Conservation (phyloP, 1,284 basidiomycete species). For the Gastroboletus turbinatus region DNA sequence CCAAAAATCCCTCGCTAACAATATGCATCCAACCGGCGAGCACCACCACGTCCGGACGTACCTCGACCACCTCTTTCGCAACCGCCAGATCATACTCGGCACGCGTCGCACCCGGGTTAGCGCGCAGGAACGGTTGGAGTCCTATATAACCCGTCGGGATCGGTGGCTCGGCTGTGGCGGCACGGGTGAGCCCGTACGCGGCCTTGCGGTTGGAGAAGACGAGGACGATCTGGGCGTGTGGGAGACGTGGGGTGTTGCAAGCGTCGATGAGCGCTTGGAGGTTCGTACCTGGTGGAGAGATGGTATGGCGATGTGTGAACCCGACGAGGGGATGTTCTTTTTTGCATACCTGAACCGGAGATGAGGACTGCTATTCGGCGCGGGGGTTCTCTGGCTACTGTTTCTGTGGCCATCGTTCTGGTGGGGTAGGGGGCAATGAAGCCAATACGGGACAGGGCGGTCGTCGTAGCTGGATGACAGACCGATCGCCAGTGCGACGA, state of each 20-base stretch:
- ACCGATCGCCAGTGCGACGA: not conserved
- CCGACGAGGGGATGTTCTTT: not conserved
- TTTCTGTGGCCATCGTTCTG: constrained; percentile 9
- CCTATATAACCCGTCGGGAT: constrained; percentile 86
- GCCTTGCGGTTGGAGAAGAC: constrained; percentile 94
- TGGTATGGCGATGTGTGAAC: constrained; percentile 1
- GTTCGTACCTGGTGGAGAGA: constrained; percentile 72
- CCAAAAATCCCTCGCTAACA: constrained; percentile 58
- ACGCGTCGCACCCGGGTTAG: constrained; percentile 71
- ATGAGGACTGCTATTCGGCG: constrained; percentile 66
- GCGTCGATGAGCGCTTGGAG: constrained; percentile 96
- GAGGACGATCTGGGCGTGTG: constrained; percentile 70
- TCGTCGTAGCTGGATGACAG: constrained; percentile 8
- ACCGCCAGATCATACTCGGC: constrained; percentile 88
- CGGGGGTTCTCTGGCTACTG: not conserved
- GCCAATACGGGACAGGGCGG: constrained; percentile 8
- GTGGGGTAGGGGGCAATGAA: not conserved
- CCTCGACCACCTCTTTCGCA: constrained; percentile 65
- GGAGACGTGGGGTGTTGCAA: constrained; percentile 61
- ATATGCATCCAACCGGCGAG: constrained; percentile 99
- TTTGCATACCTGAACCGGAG: constrained; percentile 74
- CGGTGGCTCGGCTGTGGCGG: constrained; percentile 62
- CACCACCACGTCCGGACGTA: constrained; percentile 82
- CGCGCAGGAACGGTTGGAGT: constrained; percentile 82
- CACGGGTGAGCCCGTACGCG: constrained; percentile 87